Evolutionary conservation across 805 yeast genomes (phyloP), one percentile per base, ranked within the genome.

Genomic region (Ogataea glucozyma): DNA sequence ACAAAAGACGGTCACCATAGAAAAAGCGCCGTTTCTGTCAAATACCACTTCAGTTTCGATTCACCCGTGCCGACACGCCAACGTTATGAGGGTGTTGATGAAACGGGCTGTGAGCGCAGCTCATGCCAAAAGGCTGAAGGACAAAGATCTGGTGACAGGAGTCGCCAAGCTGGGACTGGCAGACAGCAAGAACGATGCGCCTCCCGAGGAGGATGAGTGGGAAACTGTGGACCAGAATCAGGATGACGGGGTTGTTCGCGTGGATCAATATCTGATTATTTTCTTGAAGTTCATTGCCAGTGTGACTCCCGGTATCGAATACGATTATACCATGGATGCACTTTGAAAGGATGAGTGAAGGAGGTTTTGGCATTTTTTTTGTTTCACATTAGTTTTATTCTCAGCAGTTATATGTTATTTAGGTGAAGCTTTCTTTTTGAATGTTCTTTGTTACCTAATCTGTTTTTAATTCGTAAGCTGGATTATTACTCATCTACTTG

Each of bases 311-410:
- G 96, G 97, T 13, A 90, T 93, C 43, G 96, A 91, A 67, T 95
- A 91, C 64, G 99, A 93, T 57, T 89, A 89, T 61, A 93, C 99
- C n/a, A 93, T 91, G 97, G 90, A 89, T 62, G 97, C 96, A 1
- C 78, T 85, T 58, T 84, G 58, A 49, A 6, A 12, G 16, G 19
- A 10, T 4, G 18, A 11, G n/a, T 11, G 18, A 21, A 10, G 13
- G 24, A 13, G 18, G 10, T 23, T 10, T 26, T 24, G 39, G 21
- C 24, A n/a, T 26, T 12, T 14, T 14, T 37, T 29, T 26, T 26
- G 2, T 31, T 34, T 18, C 22, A 12, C 18, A 13, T 27, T 27
- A 18, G 11, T 13, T 27, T 10, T 27, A 9, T 27, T 13, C 6
- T 18, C 16, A 27, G 13, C 10, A 27, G 9, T 6, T 12, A 12